A percentile compares a stretch with the other conserved stretches of the same genome.
phyloP scores from a whole-genome alignment of 2,329 filamentous ascomycete species.

The Bipolaris victoriae region DNA sequence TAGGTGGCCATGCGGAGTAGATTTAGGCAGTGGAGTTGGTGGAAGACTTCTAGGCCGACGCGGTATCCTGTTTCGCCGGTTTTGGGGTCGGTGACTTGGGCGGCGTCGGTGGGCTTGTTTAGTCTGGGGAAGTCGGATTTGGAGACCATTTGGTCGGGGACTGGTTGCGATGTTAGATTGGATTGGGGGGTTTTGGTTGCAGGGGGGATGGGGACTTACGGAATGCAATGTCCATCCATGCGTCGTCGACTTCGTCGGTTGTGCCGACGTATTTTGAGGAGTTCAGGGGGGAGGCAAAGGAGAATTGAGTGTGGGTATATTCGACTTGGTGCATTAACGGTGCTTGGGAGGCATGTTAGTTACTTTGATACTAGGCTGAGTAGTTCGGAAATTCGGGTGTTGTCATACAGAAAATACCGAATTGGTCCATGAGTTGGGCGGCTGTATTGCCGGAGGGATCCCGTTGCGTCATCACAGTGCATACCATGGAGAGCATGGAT shows the following conservation, averaged over 20 bases:
- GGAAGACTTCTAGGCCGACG: slow-evolving; percentile 65
- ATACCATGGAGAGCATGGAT: slow-evolving; percentile 39
- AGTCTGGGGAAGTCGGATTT: slow-evolving; percentile 61
- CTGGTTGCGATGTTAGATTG: slow-evolving; percentile 37
- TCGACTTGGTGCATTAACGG: slow-evolving; percentile 40
- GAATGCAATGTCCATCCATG: slow-evolving; percentile 63
- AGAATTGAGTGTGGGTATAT: slow-evolving; percentile 36
- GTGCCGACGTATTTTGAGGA: slow-evolving; percentile 59
- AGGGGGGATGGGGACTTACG: slow-evolving; percentile 26
- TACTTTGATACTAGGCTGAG: background rate
- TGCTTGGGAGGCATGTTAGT: slow-evolving; percentile 19
- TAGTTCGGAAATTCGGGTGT: too few relatives aligned
- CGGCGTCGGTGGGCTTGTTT: slow-evolving; percentile 58
- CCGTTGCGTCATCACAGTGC: slow-evolving; percentile 41
- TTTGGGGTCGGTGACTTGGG: slow-evolving; percentile 62
- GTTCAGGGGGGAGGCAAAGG: slow-evolving; percentile 38
- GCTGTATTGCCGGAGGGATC: slow-evolving; percentile 30
- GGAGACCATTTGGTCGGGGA: slow-evolving; percentile 67
- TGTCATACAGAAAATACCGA: slow-evolving; percentile 37
- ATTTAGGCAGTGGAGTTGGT: slow-evolving; percentile 53
- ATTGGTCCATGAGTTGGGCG: slow-evolving; percentile 42
- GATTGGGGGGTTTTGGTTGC: too few relatives aligned
- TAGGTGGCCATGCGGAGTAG: slow-evolving; percentile 44
- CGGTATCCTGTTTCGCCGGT: slow-evolving; percentile 65
- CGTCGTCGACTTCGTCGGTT: slow-evolving; percentile 62